These are phyloP conservation scores for Penicillium angulare DNA, from an alignment of 495 filamentous ascomycete species.

Conservation along the genomic window DNA sequence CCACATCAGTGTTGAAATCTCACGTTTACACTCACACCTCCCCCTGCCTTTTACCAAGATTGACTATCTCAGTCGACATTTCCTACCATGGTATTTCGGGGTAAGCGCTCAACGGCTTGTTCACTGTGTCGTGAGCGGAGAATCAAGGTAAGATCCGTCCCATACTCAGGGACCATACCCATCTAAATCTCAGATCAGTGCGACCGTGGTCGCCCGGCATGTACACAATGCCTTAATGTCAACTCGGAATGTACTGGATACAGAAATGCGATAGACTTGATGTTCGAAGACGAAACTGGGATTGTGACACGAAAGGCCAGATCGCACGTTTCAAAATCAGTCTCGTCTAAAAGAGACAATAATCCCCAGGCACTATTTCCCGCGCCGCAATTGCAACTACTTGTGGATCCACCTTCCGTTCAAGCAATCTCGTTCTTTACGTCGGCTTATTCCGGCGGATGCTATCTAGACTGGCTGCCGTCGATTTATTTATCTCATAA, in stretches of 20 bases:
- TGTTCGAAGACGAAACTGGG: constrained; percentile 8
- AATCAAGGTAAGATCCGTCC: constrained; percentile 4
- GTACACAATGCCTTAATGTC: constrained; percentile 7
- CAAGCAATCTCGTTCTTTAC: constrained; percentile 1
- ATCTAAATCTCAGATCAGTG: constrained; percentile 2
- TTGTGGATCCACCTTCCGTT: background rate
- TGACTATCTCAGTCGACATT: too few relatives aligned
- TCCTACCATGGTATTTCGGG: background rate
- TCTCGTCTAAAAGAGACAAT: background rate
- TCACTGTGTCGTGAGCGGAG: background rate
- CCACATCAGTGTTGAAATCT: too few relatives aligned
- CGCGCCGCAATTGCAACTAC: background rate
- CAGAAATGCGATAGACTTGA: constrained; percentile 1
- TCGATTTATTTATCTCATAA: background rate
- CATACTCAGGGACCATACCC: background rate
- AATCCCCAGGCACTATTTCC: background rate
- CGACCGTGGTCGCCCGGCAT: background rate
- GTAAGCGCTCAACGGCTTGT: background rate
- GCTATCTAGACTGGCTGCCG: constrained; percentile 8
- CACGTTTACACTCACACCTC: too few relatives aligned
- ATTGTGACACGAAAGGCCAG: constrained; percentile 1
- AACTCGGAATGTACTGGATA: constrained; percentile 1
- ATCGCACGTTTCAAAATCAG: background rate
- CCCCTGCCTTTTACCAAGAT: too few relatives aligned
- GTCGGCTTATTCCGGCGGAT: background rate